These are phyloP conservation scores for Theileria annulata DNA, from an alignment of 169 alveolate species.

Conservation along the genomic window DNA sequence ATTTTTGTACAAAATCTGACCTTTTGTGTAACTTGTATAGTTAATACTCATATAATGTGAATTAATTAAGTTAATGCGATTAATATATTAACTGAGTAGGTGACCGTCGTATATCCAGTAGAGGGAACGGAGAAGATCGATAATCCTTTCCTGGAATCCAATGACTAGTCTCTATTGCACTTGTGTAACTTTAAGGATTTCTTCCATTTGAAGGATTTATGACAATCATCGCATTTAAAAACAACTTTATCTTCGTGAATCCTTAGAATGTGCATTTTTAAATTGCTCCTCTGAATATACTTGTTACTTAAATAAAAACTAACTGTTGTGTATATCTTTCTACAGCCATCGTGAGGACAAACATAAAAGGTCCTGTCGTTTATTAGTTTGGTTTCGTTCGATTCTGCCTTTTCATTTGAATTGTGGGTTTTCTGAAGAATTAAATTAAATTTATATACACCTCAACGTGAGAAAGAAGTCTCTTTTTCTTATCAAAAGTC, in stretches of 20 bases:
- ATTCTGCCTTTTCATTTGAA: background rate
- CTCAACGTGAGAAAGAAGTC: slow-evolving; percentile 15
- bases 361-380: slow-evolving; percentile 8
- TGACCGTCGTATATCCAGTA: slow-evolving; percentile 81
- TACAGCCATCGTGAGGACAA: slow-evolving; percentile 55
- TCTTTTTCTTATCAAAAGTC: slow-evolving; percentile 23
- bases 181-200: slow-evolving; percentile 27
- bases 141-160: slow-evolving; percentile 75
- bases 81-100: slow-evolving; percentile 47
- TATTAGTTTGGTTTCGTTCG: background rate
- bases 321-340: slow-evolving; percentile 53
- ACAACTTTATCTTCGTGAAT: slow-evolving; percentile 9
- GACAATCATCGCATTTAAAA: slow-evolving; percentile 52
- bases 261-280: slow-evolving; percentile 19
- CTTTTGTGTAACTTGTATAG: background rate
- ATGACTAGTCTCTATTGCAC: slow-evolving; percentile 50
- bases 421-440: slow-evolving; percentile 1
- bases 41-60: background rate
- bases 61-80: background rate
- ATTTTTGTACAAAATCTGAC: background rate
- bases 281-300: slow-evolving; percentile 45
- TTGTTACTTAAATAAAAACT: slow-evolving; percentile 11
- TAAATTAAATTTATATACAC: background rate
- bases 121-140: slow-evolving; percentile 85
- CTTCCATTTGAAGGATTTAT: slow-evolving; percentile 33